Evolutionary conservation across 2,329 filamentous ascomycete genomes (phyloP).

Genomic region (Raffaelea deltoideospora): DNA sequence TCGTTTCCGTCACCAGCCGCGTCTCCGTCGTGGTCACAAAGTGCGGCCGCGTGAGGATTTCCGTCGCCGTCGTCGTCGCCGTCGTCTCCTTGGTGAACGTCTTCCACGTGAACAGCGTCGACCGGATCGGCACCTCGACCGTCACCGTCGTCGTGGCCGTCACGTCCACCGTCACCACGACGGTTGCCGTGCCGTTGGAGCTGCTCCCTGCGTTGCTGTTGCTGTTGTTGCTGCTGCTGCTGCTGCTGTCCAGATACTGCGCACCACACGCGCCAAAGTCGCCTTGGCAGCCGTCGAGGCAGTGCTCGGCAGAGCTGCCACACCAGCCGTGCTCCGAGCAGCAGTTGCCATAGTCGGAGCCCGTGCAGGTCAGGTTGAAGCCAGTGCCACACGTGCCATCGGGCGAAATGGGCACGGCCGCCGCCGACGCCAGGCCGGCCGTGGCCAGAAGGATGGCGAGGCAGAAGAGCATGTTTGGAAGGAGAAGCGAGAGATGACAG

Average conservation of each 20-base stretch:
- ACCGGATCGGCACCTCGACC: not conserved
- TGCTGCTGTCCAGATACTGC: not conserved
- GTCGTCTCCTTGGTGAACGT: slow-evolving; percentile 2
- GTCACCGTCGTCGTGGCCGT: slow-evolving; percentile 3
- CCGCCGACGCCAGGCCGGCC: too few species aligned
- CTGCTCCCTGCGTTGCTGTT: not conserved
- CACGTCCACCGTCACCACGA: not conserved
- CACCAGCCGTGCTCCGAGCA: slow-evolving; percentile 7
- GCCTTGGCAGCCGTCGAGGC: slow-evolving; percentile 6
- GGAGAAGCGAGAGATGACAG: too few species aligned
- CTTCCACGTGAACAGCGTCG: slow-evolving; percentile 4
- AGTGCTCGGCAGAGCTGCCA: slow-evolving; percentile 6
- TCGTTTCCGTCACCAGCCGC: not conserved
- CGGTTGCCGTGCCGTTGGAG: slow-evolving; percentile 2
- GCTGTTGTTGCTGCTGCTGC: not conserved
- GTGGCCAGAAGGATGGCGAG: too few species aligned
- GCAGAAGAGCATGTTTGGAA: too few species aligned
- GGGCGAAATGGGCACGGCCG: not conserved
- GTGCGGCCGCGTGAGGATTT: not conserved
- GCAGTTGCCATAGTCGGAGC: slow-evolving; percentile 6
- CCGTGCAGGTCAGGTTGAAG: slow-evolving; percentile 2
- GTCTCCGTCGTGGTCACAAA: not conserved
- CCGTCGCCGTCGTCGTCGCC: not conserved
- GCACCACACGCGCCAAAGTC: slow-evolving; percentile 5
- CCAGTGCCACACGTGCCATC: slow-evolving; percentile 4